Conservation (phyloP, 2,329 filamentous ascomycete species). For the Verticillium nonalfalfae region DNA sequence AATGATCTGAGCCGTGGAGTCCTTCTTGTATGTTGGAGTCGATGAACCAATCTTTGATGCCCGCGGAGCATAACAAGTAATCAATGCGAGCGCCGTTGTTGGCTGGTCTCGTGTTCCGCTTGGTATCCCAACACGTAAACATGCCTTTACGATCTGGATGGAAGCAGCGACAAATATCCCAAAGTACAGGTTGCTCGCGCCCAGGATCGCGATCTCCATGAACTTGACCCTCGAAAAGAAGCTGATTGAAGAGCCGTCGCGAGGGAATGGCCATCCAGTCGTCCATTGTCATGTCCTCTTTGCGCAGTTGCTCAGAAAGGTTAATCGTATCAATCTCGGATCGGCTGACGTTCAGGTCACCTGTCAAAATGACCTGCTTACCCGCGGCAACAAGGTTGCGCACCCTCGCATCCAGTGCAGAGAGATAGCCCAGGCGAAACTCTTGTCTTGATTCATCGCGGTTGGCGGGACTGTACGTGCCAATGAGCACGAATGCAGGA, state of each 20-base stretch:
- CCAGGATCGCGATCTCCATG: constrained; percentile 60
- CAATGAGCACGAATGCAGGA: constrained; percentile 87
- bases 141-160: constrained; percentile 77
- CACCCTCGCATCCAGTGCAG: constrained; percentile 73
- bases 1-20: constrained; percentile 92
- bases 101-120: constrained; percentile 88
- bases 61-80: constrained; percentile 78
- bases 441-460: constrained; percentile 77
- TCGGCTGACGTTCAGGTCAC: constrained; percentile 77
- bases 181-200: constrained; percentile 65
- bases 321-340: constrained; percentile 71
- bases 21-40: constrained; percentile 88
- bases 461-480: constrained; percentile 86
- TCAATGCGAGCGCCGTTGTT: constrained; percentile 93
- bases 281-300: constrained; percentile 59
- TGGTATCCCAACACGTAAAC: constrained; percentile 97
- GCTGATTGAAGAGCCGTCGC: constrained; percentile 75
- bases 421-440: constrained; percentile 75
- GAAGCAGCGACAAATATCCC: constrained; percentile 78
- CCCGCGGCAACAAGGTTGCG: constrained; percentile 76
- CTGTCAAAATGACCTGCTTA: constrained; percentile 78
- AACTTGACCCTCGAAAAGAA: constrained; percentile 69
- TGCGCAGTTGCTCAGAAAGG: constrained; percentile 63
- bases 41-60: constrained; percentile 73
- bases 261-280: constrained; percentile 69